Base-by-base conservation (phyloP, 768 basidiomycete species). In the Boletus eberwhitei region DNA sequence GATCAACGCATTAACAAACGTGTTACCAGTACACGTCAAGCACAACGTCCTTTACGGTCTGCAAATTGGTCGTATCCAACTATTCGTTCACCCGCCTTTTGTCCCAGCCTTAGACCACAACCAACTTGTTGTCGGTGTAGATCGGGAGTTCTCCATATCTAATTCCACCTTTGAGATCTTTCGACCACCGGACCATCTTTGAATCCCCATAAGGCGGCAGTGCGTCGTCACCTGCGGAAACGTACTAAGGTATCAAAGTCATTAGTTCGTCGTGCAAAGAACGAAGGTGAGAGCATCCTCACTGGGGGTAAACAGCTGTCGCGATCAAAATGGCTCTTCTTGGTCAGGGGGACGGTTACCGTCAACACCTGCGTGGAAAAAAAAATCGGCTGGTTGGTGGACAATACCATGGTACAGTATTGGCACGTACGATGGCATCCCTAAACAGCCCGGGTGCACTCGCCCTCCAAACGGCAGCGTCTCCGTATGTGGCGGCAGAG, bases 241-340 rank as follows among this genome's bases (percentile, higher is more conserved):
- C 71, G 54, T 78, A 74, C 69, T 77, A 57, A 55, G 22, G 34
- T 22, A 38, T n/a, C 41, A 22, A 31, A 16, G n/a, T 16, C 32
- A 48, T 59, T 44, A 55, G 29, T 34, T 13, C 38, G 6, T 29
- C 31, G 6, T 29, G n/a, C 16, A 16, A 19, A 26, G 8, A 13
- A 8, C 17, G 17, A 26, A 7, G 31, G 4, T 14, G 17, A 26
- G 38, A 37, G 4, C 5, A 0, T 37, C n/a, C 74, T 63, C 57
- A 78, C 77, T 8, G 78, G 71, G 9, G 82, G 81, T 19, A 78
- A 69, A 58, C 64, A 68, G 7, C 74, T 73, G 34, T 75, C 71
- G 4, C 73, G 73, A 54, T 77, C 73, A 61, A 79, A 82, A 17
- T 61, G 54, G 32, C 76, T 62, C 35, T 36, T 59, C 31, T 60